Conservation (phyloP, 345 rosid genomes). For the Citrus maxima region DNA sequence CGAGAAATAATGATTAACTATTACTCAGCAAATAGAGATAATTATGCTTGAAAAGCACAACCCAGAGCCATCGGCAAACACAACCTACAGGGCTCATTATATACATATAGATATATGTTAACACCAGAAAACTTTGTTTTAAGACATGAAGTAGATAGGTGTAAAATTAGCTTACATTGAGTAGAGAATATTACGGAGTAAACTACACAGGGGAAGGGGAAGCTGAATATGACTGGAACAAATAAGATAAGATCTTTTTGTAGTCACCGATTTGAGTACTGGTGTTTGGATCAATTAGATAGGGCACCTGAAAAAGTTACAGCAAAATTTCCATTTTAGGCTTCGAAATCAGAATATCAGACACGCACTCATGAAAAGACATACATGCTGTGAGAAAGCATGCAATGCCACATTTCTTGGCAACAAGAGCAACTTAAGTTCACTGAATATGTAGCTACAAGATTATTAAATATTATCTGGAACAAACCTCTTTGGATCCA, state of each 20-base stretch:
- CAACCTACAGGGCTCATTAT: neutral
- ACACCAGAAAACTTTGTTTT: neutral
- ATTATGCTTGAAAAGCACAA: neutral
- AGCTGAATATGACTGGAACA: conserved; percentile 61
- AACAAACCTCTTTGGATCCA: conserved; percentile 63
- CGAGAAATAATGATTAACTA: no score
- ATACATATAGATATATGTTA: no score
- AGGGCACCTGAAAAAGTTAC: conserved; percentile 56
- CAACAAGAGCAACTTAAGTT: neutral
- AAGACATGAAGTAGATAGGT: neutral
- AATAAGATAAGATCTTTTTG: conserved; percentile 57
- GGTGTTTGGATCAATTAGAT: conserved; percentile 73
- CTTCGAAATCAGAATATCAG: neutral
- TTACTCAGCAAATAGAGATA: neutral
- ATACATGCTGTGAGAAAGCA: neutral
- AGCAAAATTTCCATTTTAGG: neutral
- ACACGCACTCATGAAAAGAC: neutral
- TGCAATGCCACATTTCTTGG: neutral
- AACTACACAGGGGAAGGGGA: conserved; percentile 21
- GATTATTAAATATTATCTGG: neutral
- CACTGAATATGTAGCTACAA: neutral
- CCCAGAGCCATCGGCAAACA: neutral
- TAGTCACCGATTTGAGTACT: conserved; percentile 55
- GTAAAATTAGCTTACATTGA: neutral
- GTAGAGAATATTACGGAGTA: neutral